These are phyloP conservation scores for Candolleomyces eurysporus DNA, from an alignment of 768 basidiomycete species.

Conservation along the genomic window DNA sequence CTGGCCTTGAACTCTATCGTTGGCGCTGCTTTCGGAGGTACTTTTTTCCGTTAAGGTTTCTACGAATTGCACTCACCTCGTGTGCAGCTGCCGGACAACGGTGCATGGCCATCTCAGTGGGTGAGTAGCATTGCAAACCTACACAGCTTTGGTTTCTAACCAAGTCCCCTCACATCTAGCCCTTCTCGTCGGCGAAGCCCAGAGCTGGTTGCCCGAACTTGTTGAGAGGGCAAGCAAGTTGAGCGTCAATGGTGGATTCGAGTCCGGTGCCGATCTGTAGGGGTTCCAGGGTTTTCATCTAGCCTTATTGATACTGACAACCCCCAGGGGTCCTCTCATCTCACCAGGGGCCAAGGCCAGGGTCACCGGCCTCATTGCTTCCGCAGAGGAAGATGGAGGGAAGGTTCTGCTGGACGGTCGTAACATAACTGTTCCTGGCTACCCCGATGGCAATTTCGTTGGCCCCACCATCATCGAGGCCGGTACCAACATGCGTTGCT, in stretches of 20 bases:
- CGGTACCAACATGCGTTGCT: conserved; percentile 80
- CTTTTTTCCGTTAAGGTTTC: conserved; percentile 12
- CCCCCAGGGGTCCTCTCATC: conserved; percentile 67
- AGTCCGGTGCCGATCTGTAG: conserved; percentile 78
- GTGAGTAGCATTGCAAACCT: conserved; percentile 37
- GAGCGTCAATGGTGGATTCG: conserved; percentile 89
- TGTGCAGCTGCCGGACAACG: conserved; percentile 86
- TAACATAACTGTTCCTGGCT: conserved; percentile 60
- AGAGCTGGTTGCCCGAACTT: conserved; percentile 84
- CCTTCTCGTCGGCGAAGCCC: conserved; percentile 79
- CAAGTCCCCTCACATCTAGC: conserved; percentile 29
- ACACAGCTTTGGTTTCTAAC: not conserved
- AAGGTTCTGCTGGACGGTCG: conserved; percentile 87
- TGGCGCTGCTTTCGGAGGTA: conserved; percentile 91
- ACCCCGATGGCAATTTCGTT: conserved; percentile 90
- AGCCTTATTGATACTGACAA: not conserved
- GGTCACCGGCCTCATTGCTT: conserved; percentile 71
- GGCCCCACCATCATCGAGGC: conserved; percentile 91
- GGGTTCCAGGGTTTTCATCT: conserved; percentile 12
- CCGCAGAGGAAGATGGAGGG: conserved; percentile 78
- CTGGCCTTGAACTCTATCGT: conserved; percentile 87
- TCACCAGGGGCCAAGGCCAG: conserved; percentile 81
- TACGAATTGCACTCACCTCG: not conserved
- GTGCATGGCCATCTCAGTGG: conserved; percentile 95
- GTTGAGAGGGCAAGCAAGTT: conserved; percentile 77